Conservation (phyloP, 768 basidiomycete species). For the Pleurotus djamor region DNA sequence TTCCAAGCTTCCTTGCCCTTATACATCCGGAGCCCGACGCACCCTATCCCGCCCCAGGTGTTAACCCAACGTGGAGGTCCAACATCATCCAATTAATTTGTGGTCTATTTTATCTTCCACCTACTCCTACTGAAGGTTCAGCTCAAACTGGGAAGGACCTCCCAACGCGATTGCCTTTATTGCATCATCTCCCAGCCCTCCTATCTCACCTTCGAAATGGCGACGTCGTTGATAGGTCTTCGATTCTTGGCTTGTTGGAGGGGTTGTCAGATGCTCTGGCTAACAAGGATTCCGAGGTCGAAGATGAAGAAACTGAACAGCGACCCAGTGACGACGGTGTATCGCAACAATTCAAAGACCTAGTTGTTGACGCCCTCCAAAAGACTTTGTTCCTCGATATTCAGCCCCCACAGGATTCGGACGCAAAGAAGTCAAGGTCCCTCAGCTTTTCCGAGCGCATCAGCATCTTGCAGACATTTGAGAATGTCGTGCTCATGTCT, state of each 20-base stretch:
- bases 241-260: constrained; percentile 8
- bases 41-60: not conserved
- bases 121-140: not conserved
- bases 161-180: not conserved
- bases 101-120: not conserved
- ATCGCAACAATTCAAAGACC: not conserved
- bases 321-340: not conserved
- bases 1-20: not conserved
- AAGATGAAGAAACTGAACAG: not conserved
- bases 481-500: constrained; percentile 6
- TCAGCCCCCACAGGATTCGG: not conserved
- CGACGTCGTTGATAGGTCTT: constrained; percentile 6
- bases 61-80: not conserved
- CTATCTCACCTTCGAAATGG: constrained; percentile 7
- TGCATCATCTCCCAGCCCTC: constrained; percentile 9
- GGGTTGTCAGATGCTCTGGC: not conserved
- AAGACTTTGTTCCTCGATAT: not conserved
- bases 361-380: constrained; percentile 6
- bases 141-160: not conserved
- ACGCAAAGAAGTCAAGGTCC: not conserved
- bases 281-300: not conserved
- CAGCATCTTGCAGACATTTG: constrained; percentile 11
- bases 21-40: not conserved
- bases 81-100: not conserved
- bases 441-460: not conserved